phyloP scores from a whole-genome alignment of 345 rosid genomes.

The Erucastrum elatum region DNA sequence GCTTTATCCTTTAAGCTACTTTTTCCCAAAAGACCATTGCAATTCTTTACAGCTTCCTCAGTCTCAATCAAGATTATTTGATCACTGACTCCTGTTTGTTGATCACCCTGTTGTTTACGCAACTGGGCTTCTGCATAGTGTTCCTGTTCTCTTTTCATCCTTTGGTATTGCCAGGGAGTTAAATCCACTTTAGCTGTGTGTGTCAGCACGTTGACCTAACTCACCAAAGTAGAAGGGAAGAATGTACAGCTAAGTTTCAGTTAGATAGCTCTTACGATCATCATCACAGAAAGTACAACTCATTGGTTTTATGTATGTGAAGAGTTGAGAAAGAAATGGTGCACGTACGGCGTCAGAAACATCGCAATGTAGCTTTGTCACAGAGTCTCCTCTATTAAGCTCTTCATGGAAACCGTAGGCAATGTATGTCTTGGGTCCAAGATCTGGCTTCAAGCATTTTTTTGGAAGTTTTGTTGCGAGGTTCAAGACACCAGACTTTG shows the following conservation, averaged over 20 bases:
- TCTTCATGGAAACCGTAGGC: slow-evolving; percentile 74
- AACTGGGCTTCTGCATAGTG: slow-evolving; percentile 6
- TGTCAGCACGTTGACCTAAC: slow-evolving; percentile 38
- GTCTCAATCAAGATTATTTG: neutral
- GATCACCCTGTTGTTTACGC: neutral
- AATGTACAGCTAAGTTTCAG: neutral
- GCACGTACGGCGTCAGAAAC: slow-evolving; percentile 74
- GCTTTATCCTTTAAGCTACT: neutral
- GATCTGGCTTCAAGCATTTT: slow-evolving; percentile 63
- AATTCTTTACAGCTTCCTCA: neutral
- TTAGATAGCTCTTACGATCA: no score
- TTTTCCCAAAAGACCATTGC: neutral
- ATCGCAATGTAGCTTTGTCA: slow-evolving; percentile 87
- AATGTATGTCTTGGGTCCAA: slow-evolving; percentile 86
- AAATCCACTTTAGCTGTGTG: slow-evolving; percentile 32
- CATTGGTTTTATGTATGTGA: neutral
- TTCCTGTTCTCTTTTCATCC: neutral
- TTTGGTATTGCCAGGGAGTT: neutral
- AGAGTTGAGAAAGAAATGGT: neutral
- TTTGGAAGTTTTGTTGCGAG: slow-evolving; percentile 61
- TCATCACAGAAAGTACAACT: neutral
- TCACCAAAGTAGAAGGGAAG: neutral
- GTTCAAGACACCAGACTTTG: slow-evolving; percentile 55
- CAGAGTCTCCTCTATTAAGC: slow-evolving; percentile 78
- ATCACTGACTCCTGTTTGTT: neutral